Conservation (phyloP, 768 basidiomycete species). For the Boletus patriciae region DNA sequence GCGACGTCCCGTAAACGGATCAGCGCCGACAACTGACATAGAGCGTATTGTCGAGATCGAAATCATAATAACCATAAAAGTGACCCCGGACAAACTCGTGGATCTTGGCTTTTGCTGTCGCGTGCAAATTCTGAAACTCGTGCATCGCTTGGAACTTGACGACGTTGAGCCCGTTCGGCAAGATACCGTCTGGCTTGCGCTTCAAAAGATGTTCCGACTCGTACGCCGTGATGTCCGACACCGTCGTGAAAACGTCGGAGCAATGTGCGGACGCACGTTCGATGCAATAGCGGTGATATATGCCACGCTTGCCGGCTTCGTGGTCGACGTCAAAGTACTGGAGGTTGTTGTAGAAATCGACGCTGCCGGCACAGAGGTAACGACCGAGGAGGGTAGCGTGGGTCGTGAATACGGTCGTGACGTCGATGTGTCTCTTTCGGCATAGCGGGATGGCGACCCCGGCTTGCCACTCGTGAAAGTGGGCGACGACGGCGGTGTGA, state of each 20-base stretch:
- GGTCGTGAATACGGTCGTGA: slow-evolving; percentile 98
- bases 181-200: slow-evolving; percentile 94
- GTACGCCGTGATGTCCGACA: slow-evolving; percentile 97
- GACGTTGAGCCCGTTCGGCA: slow-evolving; percentile 97
- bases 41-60: slow-evolving; percentile 89
- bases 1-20: not conserved
- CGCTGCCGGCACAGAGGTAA: slow-evolving; percentile 96
- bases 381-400: slow-evolving; percentile 98
- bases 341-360: slow-evolving; percentile 99
- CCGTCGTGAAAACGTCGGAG: slow-evolving; percentile 97
- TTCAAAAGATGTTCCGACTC: slow-evolving; percentile 96
- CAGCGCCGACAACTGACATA: slow-evolving; percentile 52
- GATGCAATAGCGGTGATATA: slow-evolving; percentile 98
- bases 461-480: slow-evolving; percentile 99
- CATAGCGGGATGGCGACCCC: slow-evolving; percentile 94
- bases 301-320: slow-evolving; percentile 98
- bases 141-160: slow-evolving; percentile 99
- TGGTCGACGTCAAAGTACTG: slow-evolving; percentile 99
- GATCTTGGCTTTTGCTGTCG: slow-evolving; percentile 93
- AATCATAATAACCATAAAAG: slow-evolving; percentile 97
- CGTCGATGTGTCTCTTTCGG: slow-evolving; percentile 94
- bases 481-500: slow-evolving; percentile 86
- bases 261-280: slow-evolving; percentile 94
- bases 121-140: slow-evolving; percentile 96
- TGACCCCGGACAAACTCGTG: slow-evolving; percentile 97